Percentiles rank a stretch among this genome's conserved stretches.
Conservation (phyloP, 768 basidiomycete genomes). For the Trametopsis cervina region DNA sequence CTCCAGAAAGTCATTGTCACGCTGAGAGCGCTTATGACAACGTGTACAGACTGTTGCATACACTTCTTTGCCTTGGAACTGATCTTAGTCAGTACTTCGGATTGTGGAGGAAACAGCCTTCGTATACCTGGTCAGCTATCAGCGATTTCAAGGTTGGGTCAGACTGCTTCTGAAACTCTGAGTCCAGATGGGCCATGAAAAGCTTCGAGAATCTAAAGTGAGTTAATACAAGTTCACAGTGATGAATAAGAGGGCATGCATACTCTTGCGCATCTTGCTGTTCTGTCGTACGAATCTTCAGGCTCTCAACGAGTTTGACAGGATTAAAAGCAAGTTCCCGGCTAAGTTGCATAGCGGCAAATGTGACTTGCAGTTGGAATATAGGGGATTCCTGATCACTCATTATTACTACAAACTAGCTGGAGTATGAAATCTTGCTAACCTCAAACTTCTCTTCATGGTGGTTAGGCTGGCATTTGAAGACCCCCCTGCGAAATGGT, state of each 20-base stretch:
- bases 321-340: slow-evolving; percentile 75
- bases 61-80: slow-evolving; percentile 86
- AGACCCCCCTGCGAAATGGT: slow-evolving; percentile 78
- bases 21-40: slow-evolving; percentile 67
- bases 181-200: slow-evolving; percentile 84
- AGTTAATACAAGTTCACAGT: too few relatives aligned
- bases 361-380: slow-evolving; percentile 71
- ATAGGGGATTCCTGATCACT: slow-evolving; percentile 61
- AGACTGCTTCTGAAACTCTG: slow-evolving; percentile 80
- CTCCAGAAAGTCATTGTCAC: slow-evolving; percentile 71
- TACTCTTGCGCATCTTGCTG: slow-evolving; percentile 98
- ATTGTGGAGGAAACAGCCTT: not conserved
- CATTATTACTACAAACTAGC: not conserved
- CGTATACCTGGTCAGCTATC: slow-evolving; percentile 63
- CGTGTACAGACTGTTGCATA: slow-evolving; percentile 74
- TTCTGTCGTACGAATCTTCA: slow-evolving; percentile 73
- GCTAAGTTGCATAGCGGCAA: slow-evolving; percentile 80
- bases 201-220: slow-evolving; percentile 80
- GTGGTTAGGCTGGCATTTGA: slow-evolving; percentile 57
- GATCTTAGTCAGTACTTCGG: slow-evolving; percentile 6
- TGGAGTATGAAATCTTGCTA: not conserved
- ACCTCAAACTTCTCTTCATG: slow-evolving; percentile 42
- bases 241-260: not conserved
- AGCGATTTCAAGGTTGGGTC: slow-evolving; percentile 56
- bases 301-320: slow-evolving; percentile 72